Conservation (phyloP, 805 yeast genomes). For the Priceomyces melissophilus region DNA sequence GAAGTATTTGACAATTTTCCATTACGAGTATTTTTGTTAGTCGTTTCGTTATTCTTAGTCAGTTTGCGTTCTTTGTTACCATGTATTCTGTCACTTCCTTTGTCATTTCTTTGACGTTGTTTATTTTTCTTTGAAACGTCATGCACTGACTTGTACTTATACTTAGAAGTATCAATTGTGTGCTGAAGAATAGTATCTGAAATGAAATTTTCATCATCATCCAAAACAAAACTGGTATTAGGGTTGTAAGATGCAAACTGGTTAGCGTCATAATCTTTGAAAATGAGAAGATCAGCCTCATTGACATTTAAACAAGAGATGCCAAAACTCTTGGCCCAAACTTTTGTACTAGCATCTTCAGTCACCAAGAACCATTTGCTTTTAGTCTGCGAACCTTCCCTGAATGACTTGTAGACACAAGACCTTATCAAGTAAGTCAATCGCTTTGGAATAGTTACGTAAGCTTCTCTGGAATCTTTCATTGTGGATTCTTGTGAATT, state of each 20-base stretch:
- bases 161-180: slow-evolving; percentile 32
- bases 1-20: slow-evolving; percentile 22
- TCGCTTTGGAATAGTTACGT: slow-evolving; percentile 50
- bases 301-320: slow-evolving; percentile 49
- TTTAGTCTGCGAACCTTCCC: slow-evolving; percentile 29
- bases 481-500: slow-evolving; percentile 22
- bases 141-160: slow-evolving; percentile 22
- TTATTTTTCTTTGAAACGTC: slow-evolving; percentile 2
- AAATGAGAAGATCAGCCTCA: slow-evolving; percentile 46
- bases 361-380: slow-evolving; percentile 57
- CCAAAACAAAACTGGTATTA: slow-evolving; percentile 21
- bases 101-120: slow-evolving; percentile 17
- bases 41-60: slow-evolving; percentile 1
- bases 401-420: slow-evolving; percentile 50
- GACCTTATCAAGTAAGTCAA: slow-evolving; percentile 55
- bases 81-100: slow-evolving; percentile 11
- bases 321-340: slow-evolving; percentile 55
- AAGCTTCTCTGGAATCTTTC: slow-evolving; percentile 27
- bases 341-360: slow-evolving; percentile 53
- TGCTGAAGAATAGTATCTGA: slow-evolving; percentile 25
- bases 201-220: slow-evolving; percentile 20
- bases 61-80: slow-evolving; percentile 3
- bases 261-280: slow-evolving; percentile 34
- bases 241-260: slow-evolving; percentile 22
- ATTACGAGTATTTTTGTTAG: slow-evolving; percentile 10